Evolutionary conservation across 257 asterid genomes (phyloP), one percentile per base, ranked within the genome.

Genomic region (Petunia axillaris): DNA sequence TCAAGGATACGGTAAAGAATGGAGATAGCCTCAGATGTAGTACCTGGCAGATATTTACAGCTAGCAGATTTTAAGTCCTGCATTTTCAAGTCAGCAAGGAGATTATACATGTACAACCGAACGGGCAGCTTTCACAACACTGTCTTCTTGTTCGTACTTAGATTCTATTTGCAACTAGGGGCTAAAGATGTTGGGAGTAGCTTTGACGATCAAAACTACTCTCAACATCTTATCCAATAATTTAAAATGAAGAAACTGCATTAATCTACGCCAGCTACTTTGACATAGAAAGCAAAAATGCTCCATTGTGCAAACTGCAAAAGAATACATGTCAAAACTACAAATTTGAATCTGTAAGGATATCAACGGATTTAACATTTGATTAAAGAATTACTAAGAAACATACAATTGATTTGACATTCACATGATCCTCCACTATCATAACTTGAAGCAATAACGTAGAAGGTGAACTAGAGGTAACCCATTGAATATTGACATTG

Each of bases 11-110:
- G 71, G 41, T 87, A 83, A 13, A 85, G 84, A 57, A 85, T 85
- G 75, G 85, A 63, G 79, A 87, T 83, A 50, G 88, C 81, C 67
- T 87, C 90, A 25, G 87, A 59, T 2, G 87, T 74, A 25, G 84
- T 83, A 25, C 25, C 25, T 25, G 25, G 25, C 25, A 25, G 25
- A 25, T 25, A 25, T 25, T 25, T 25, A 25, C 25, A 15, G 89
- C 85, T 11, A 39, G 35, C 60, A 64, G 53, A n/a, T 41, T 40
- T 71, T 6, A 38, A 68, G 36, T 52, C 86, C 88, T 85, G 85
- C 82, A 80, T 36, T 35, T 35, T 60, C 9, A 43, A 15, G 25
- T 6, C 46, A 71, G 35, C 3, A 13, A 73, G 62, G 46, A 13
- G 35, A 73, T 73, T 73, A 73, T 16, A 50, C 36, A 50, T 50